A percentile compares a stretch with the other conserved stretches of the same genome.
Evolutionary conservation across 2,329 filamentous ascomycete genomes (phyloP).

Genomic region (Penicillium polonicum): DNA sequence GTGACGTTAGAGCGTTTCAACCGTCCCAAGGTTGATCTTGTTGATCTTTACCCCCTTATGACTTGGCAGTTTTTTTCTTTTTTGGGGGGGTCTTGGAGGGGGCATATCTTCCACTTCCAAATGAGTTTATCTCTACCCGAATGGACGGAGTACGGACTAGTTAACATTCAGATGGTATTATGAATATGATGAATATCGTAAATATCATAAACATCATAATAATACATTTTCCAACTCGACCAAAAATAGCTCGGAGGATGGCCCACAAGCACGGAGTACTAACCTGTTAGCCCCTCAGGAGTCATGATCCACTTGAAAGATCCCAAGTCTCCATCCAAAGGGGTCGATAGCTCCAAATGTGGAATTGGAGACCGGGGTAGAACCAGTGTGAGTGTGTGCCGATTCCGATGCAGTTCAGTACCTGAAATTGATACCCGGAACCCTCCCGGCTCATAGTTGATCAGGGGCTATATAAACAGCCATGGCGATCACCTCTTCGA

Average conservation of each 20-base stretch:
- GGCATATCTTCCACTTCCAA: not conserved
- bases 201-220: not conserved
- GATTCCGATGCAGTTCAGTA: not conserved
- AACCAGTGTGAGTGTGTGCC: slow-evolving; percentile 8
- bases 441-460: slow-evolving; percentile 2
- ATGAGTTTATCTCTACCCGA: not conserved
- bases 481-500: slow-evolving; percentile 22
- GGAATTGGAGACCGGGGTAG: slow-evolving; percentile 26
- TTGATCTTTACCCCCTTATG: slow-evolving; percentile 2
- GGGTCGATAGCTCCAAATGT: slow-evolving; percentile 24
- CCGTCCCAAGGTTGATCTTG: slow-evolving; percentile 1
- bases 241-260: slow-evolving; percentile 14
- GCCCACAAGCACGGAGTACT: slow-evolving; percentile 9
- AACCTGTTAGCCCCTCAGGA: slow-evolving; percentile 11
- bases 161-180: not conserved
- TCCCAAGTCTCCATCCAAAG: slow-evolving; percentile 17
- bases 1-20: not conserved
- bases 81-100: not conserved
- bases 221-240: slow-evolving; percentile 16
- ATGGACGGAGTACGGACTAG: not conserved
- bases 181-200: not conserved
- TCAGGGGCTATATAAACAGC: slow-evolving; percentile 40
- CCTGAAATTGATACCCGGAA: slow-evolving; percentile 4
- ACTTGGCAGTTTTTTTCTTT: slow-evolving; percentile 1
- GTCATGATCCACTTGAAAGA: slow-evolving; percentile 18